Conservation (phyloP, 2,329 filamentous ascomycete species). For the Hymenoscyphus linearis region DNA sequence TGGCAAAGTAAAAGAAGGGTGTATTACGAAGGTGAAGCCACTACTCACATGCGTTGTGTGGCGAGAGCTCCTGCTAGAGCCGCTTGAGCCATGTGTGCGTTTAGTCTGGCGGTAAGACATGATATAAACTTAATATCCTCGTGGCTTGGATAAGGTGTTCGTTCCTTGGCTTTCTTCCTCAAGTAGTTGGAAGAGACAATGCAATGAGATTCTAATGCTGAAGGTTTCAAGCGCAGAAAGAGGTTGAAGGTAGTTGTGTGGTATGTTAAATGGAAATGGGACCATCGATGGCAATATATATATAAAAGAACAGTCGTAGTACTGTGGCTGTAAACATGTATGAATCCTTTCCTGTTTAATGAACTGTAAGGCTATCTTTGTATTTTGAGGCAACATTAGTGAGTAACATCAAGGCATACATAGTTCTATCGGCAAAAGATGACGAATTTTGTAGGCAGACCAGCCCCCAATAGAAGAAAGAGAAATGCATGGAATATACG, state of each 20-base stretch:
- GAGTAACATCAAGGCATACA: neutral
- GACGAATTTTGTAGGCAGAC: neutral
- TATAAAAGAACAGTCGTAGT: neutral
- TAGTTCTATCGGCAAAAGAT: neutral
- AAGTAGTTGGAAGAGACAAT: neutral
- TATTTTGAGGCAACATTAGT: neutral
- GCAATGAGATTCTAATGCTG: neutral
- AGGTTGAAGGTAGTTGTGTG: neutral
- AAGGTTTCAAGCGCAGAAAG: neutral
- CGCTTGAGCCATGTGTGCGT: slow-evolving; percentile 18
- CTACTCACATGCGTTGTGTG: slow-evolving; percentile 29
- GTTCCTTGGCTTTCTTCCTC: neutral
- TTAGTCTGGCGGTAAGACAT: slow-evolving; percentile 22
- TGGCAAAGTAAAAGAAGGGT: slow-evolving; percentile 9
- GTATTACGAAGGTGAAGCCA: slow-evolving; percentile 28
- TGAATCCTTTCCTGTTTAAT: neutral
- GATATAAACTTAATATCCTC: neutral
- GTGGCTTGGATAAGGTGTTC: neutral
- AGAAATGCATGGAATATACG: neutral
- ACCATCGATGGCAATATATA: slow-evolving; percentile 2
- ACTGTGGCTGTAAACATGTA: neutral
- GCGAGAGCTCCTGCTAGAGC: slow-evolving; percentile 20
- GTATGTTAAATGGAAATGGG: neutral
- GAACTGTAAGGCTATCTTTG: neutral
- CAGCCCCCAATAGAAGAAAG: slow-evolving; percentile 1